These are phyloP conservation scores for Saxophila tyrrhenica DNA, from an alignment of 495 filamentous ascomycete genomes.

Conservation along the genomic window DNA sequence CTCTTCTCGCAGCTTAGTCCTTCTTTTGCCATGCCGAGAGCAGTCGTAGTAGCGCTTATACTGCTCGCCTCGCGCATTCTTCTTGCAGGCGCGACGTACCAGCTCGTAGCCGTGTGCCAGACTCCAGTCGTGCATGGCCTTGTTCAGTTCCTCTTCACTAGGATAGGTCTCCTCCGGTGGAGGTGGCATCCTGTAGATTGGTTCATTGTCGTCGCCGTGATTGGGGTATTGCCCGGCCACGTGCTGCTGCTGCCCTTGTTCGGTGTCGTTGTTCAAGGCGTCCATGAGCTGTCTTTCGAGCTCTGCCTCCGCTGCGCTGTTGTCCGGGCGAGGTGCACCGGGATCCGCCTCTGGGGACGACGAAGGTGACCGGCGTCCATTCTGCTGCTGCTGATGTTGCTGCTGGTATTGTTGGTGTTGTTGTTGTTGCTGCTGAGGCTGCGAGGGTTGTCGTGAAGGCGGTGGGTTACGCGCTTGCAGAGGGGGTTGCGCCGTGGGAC, in stretches of 20 bases:
- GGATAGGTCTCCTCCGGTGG: conserved; percentile 16
- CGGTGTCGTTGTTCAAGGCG: conserved; percentile 6
- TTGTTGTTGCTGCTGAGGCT: conserved; percentile 3
- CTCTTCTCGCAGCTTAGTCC: conserved; percentile 3
- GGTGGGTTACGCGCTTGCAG: not conserved
- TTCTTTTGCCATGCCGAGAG: conserved; percentile 13
- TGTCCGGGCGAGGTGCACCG: conserved; percentile 2
- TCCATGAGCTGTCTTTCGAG: conserved; percentile 12
- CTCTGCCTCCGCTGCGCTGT: not conserved
- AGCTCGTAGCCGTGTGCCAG: conserved; percentile 18
- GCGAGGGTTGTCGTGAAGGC: conserved; percentile 1
- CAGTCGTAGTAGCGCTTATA: conserved; percentile 20
- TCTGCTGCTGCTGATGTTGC: conserved; percentile 4
- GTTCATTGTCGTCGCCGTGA: not conserved
- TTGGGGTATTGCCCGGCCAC: not conserved
- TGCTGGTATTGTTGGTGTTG: not conserved
- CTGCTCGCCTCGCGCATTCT: conserved; percentile 10
- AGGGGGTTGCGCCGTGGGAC: not conserved
- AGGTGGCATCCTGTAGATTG: conserved; percentile 15
- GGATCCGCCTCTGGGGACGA: not conserved
- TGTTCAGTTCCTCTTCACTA: conserved; percentile 10
- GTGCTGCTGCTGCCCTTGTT: not conserved
- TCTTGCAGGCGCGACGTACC: conserved; percentile 14
- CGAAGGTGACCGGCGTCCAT: not conserved
- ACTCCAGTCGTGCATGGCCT: conserved; percentile 12